Base-by-base conservation (phyloP, 441 rosid species). In the Dalechampia spathulata region DNA sequence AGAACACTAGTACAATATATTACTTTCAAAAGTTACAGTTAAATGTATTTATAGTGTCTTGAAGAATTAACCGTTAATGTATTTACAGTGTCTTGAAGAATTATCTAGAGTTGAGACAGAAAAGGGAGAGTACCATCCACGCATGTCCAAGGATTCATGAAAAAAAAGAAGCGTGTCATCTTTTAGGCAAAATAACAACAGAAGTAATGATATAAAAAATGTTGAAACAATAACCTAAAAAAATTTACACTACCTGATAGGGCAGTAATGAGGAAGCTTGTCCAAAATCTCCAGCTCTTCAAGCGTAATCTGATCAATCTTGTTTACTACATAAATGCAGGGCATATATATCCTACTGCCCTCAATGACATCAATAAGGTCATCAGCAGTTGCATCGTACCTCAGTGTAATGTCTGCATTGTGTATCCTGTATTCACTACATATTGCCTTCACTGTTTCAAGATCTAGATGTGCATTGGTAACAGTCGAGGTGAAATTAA, bases 261-360 rank as follows among this genome's bases (percentile, higher is more conserved):
- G 99, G 68, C 94, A 92, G 72, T 92, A 89, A 62, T 89, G 99
- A 73, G 99, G 97, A 65, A 92, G 96, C 72, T 75, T 86, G 75
- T 92, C 99, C 84, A 92, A 74, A 70, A 92, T 82, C 73, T 89
- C 92, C 67, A 92, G 81, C 74, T 92, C 99, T 74, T 92, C 99
- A 7, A 89, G 79, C 11, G 97, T 82, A 60, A 92, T 92, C 72
- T 86, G 96, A 73, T 92, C 99, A 59, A 92, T 92, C 75, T 92
- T 92, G 84, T 92, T 92, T 56, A 92, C 71, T 0, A 66, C 97
- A 50, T 92, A 92, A 76, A 92, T 89, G 83, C 99, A 89, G 21
- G 99, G 97, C 83, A 72, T 92, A 61, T 86, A 92, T 66, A 89
- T 79, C 67, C 99, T 77, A 73, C 99, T 89, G 28, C 99, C 97